These are phyloP conservation scores for Fusarium nanum DNA, from an alignment of 2,329 filamentous ascomycete genomes.

Conservation along the genomic window DNA sequence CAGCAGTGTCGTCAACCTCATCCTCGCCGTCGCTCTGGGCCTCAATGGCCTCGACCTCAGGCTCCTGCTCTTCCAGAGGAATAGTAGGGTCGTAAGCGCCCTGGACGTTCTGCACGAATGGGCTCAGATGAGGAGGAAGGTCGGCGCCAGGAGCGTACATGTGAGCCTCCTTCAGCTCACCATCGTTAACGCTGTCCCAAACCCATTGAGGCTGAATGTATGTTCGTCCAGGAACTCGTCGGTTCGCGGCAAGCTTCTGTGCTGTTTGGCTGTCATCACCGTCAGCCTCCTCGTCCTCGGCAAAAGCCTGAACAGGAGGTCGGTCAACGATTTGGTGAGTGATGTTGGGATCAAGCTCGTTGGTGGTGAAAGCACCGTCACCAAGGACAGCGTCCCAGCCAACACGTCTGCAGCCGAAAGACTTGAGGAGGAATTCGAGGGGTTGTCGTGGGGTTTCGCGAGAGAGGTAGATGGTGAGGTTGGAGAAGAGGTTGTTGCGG, in stretches of 20 bases:
- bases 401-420: constrained; percentile 95
- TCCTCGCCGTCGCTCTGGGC: constrained; percentile 69
- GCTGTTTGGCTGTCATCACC: constrained; percentile 71
- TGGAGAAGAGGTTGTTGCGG: constrained; percentile 81
- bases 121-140: constrained; percentile 93
- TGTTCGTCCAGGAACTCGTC: constrained; percentile 87
- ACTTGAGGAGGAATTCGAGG: constrained; percentile 90
- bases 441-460: constrained; percentile 92
- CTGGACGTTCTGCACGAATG: constrained; percentile 88
- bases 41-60: constrained; percentile 83
- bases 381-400: constrained; percentile 94
- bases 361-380: constrained; percentile 89
- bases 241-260: constrained; percentile 69
- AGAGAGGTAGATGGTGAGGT: constrained; percentile 91
- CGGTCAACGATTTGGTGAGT: constrained; percentile 97
- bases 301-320: constrained; percentile 74
- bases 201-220: constrained; percentile 99
- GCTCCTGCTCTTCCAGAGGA: constrained; percentile 86
- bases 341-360: constrained; percentile 88
- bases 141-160: constrained; percentile 90
- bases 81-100: constrained; percentile 93
- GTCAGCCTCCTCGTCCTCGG: constrained; percentile 57
- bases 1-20: constrained; percentile 58
- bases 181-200: constrained; percentile 96
- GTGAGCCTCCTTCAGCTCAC: constrained; percentile 86